Evolutionary conservation across 441 rosid genomes (phyloP).

Genomic region (Adansonia rubrostipa): DNA sequence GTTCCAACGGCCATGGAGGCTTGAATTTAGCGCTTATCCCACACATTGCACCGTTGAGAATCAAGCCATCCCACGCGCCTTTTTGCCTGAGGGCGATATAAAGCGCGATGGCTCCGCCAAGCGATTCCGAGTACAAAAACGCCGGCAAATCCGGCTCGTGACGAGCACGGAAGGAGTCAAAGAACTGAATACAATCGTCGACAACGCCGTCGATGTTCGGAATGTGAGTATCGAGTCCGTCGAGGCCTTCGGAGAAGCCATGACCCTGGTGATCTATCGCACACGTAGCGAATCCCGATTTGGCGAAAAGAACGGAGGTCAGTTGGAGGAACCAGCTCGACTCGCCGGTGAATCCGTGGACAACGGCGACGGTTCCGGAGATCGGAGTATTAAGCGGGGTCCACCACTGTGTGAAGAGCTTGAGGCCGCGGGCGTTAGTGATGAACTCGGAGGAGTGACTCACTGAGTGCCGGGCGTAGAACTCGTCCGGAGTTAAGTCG

Average conservation of each 20-base stretch:
- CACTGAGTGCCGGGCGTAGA: constrained; percentile 74
- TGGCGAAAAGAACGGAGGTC: constrained; percentile 70
- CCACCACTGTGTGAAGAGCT: constrained; percentile 91
- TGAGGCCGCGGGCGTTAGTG: constrained; percentile 81
- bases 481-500: constrained; percentile 54
- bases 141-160: constrained; percentile 61
- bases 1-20: constrained; percentile 96
- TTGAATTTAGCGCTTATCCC: constrained; percentile 90
- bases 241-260: constrained; percentile 82
- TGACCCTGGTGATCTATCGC: constrained; percentile 95
- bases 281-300: constrained; percentile 69
- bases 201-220: constrained; percentile 78
- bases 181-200: constrained; percentile 76
- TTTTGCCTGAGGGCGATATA: constrained; percentile 69
- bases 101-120: constrained; percentile 84
- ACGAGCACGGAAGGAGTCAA: constrained; percentile 55
- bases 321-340: constrained; percentile 76
- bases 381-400: constrained; percentile 52
- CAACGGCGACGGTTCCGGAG: constrained; percentile 68
- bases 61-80: constrained; percentile 74
- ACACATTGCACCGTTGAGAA: constrained; percentile 92
- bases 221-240: constrained; percentile 61
- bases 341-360: constrained; percentile 93
- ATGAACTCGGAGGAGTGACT: constrained; percentile 69
- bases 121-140: constrained; percentile 77